Percentiles rank a stretch among this genome's conserved stretches.
Evolutionary conservation across 2,329 filamentous ascomycete species (phyloP).

Genomic region (Fusarium compactum): DNA sequence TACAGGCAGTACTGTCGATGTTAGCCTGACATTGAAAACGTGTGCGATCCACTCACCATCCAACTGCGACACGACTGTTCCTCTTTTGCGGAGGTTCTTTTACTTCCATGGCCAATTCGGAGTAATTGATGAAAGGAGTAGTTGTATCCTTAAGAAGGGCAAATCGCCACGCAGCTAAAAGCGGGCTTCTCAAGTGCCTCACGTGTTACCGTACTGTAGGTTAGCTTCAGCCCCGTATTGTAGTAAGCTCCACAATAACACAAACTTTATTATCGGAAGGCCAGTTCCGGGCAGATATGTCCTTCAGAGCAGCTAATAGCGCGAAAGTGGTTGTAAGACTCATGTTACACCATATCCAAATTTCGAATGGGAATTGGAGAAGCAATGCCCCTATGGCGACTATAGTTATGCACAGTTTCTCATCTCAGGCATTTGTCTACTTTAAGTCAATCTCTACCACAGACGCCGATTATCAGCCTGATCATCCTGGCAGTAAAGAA

Average conservation of each 20-base stretch:
- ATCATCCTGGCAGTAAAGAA: too few species aligned
- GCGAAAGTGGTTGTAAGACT: too few species aligned
- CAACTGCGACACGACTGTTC: constrained; percentile 1
- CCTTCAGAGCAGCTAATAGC: too few species aligned
- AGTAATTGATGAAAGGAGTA: neutral
- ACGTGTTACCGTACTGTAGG: neutral
- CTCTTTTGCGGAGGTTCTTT: neutral
- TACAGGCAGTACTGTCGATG: neutral
- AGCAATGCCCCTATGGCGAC: too few species aligned
- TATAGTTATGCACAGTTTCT: too few species aligned
- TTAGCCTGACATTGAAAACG: neutral
- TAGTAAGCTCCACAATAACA: neutral
- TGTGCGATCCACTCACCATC: neutral
- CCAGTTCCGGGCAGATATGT: too few species aligned
- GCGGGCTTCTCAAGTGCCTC: neutral
- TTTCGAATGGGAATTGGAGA: too few species aligned
- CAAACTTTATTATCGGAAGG: too few species aligned
- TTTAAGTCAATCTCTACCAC: too few species aligned
- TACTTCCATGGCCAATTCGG: neutral
- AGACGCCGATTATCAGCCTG: too few species aligned
- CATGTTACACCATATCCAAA: too few species aligned
- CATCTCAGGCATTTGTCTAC: too few species aligned
- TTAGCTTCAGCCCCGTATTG: neutral
- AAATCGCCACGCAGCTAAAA: neutral
- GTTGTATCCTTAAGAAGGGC: neutral